Base-by-base conservation (phyloP, 164 flowering plant genomes). In the Tinospora cordifolia region DNA sequence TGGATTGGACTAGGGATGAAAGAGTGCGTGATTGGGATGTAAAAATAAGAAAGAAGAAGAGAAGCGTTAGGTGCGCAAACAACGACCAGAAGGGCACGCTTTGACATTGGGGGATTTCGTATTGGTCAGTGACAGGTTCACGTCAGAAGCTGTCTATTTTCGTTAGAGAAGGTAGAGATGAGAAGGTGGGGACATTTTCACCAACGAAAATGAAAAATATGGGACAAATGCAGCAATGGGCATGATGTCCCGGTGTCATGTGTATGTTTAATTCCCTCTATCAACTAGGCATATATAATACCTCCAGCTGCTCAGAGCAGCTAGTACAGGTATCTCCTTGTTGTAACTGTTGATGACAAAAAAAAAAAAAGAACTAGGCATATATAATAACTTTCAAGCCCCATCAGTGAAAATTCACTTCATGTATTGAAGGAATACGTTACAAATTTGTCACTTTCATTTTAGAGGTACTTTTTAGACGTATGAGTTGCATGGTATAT, bases 111-210 rank as follows among this genome's bases (percentile, higher is more conserved):
- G 19, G 60, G 24, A 8, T 54, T 30, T 54, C 60, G 24, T 54
- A 54, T 54, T 54, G 25, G 60, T 54, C n/a, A 54, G 60, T n/a
- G n/a, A 54, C 24, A 54, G 60, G 60, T 54, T 54, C 60, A 54
- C 60, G 24, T 54, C 60, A 54, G 9, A 17, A 21, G 6, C 24
- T 54, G 60, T 54, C 60, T 54, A 54, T 54, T 54, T 54, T 54
- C 21, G 60, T 54, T 54, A 54, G 10, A 54, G 4, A 9, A 19
- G 60, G 60, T 54, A 19, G 60, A 54, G 6, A 54, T 54, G 9
- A 44, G 58, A n/a, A n/a, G n/a, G n/a, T n/a, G n/a, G 17, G 5
- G 58, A 51, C 58, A 54, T 54, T 54, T 24, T 54, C 21, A 54
- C 60, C 24, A 54, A 17, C 19, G 24, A 54, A 19, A 21, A 54